Base-by-base conservation (phyloP, 2,329 filamentous ascomycete species). In the Intubia oerlemansii region DNA sequence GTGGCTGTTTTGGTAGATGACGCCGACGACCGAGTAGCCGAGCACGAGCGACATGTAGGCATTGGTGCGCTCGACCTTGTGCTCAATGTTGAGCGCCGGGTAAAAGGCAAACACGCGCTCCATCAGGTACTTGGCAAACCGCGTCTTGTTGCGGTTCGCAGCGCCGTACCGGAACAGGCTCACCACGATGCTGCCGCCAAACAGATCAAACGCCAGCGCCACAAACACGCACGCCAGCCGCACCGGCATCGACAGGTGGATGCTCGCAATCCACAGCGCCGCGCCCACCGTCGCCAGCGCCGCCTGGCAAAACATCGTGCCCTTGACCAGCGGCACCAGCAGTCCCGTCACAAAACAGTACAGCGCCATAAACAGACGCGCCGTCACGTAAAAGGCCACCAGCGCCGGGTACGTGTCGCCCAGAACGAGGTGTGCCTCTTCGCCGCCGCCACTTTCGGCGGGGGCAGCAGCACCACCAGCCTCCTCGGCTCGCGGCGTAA, bases 21-120 rank as follows among this genome's bases (percentile, higher is more conserved):
- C 51, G 1, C 60, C 65, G 17, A 74, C 56, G 15, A 74, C 66
- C 2, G 59, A 66, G 37, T 71, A 72, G 11, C 69, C 68, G 38
- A 74, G 63, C 2, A 75, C 66, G 3, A 74, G 49, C 0, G 66
- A 62, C 0, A 73, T 63, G 39, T 74, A 75, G 1, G 67, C 67
- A 32, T 64, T 65, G 17, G 62, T 73, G 6, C 69, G 52, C 44
- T 73, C 68, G 5, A 67, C 64, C 31, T 64, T 59, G 43, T 75
- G 69, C 45, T 74, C 69, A 36, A 74, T 74, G 37, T 71, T 74
- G 26, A 65, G 50, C 1, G 62, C 66, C 3, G 66, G 68, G 30
- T 56, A 61, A 43, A 70, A 71, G 36, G 71, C 65, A 32, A 69
- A 65, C 4, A 51, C 42, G 5, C 44, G 41, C 8, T 41, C 40